Evolutionary conservation across 352 stramenopile species (phyloP), one percentile per base, ranked within the genome.

Genomic region (Globisporangium irregulare): DNA sequence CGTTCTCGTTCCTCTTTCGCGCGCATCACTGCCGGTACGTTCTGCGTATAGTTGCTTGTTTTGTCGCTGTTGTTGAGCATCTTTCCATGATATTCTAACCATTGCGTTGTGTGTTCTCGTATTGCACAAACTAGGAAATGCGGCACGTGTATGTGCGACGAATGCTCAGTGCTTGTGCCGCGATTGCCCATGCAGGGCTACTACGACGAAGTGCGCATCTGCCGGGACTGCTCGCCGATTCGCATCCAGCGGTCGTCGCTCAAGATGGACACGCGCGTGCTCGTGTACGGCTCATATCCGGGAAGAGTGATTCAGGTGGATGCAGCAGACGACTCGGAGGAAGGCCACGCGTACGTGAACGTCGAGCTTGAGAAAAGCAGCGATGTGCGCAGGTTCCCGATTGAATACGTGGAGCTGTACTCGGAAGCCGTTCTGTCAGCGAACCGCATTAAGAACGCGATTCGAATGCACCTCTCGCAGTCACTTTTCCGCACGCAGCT

Each of bases 131-230:
- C 22, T 60, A 88, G 82, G 38, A 93, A 95, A 64, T 95, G 87
- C 58, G 85, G 87, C 14, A 93, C 82, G 15, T 93, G 87, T 59
- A 92, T 95, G 79, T 95, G 87, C 53, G 82, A 92, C n/a, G 80
- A 92, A 43, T 95, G 87, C 71, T 93, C 85, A 0, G 81, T 92
- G 48, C 89, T 91, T 59, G 85, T 89, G 14, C 81, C 86, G 3
- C 78, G 86, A 5, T 59, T 95, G 41, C 85, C 87, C 3, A 92
- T 95, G 72, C 85, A 93, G 57, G 87, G 85, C 1, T 95, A 95
- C 69, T 93, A 92, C 66, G 81, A 91, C 24, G 80, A 84, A 61
- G 87, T 95, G 25, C 85, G 84, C n/a, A 91, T 95, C 51, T 95
- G 87, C 41, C 77, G 86, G 10, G 87, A 95, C 66, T 95, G 87